phyloP scores from a whole-genome alignment of 2,329 filamentous ascomycete genomes.

The Cladosporium cucumerinum region DNA sequence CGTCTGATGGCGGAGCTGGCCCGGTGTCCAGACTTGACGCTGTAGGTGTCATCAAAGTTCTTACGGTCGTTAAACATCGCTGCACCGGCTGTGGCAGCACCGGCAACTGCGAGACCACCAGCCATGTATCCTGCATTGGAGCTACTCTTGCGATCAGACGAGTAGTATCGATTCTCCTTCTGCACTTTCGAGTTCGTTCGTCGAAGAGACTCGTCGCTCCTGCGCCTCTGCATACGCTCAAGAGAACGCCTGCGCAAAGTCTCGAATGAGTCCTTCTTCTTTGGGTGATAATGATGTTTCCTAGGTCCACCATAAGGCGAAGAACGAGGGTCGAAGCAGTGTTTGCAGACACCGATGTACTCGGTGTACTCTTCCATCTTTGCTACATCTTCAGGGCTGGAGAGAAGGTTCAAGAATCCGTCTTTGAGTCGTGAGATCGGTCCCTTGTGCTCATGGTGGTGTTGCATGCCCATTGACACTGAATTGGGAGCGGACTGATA shows the following conservation, averaged over 20 bases:
- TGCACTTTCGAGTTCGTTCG: constrained; percentile 46
- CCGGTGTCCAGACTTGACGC: constrained; percentile 52
- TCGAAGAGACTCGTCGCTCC: constrained; percentile 33
- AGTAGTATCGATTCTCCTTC: constrained; percentile 58
- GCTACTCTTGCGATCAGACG: constrained; percentile 46
- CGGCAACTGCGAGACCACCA: constrained; percentile 54
- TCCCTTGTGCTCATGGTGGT: constrained; percentile 51
- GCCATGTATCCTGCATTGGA: constrained; percentile 50
- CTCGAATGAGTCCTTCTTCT: constrained; percentile 31
- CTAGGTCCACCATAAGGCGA: constrained; percentile 57
- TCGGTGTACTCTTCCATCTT: constrained; percentile 67
- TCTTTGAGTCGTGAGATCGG: constrained; percentile 59
- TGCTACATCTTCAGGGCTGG: constrained; percentile 55
- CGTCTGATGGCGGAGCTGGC: constrained; percentile 34
- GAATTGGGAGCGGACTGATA: constrained; percentile 14
- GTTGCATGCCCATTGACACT: constrained; percentile 12
- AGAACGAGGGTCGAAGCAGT: constrained; percentile 62
- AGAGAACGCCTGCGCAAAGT: constrained; percentile 28
- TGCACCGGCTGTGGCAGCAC: constrained; percentile 47
- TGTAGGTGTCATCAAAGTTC: constrained; percentile 60
- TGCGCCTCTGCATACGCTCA: constrained; percentile 25
- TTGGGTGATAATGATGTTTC: constrained; percentile 54
- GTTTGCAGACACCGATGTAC: constrained; percentile 62
- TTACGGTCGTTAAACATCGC: constrained; percentile 50
- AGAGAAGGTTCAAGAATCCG: constrained; percentile 44